Evolutionary conservation across 352 stramenopile species (phyloP), one percentile per base, ranked within the genome.

Genomic region (Blastocystis sp.): DNA sequence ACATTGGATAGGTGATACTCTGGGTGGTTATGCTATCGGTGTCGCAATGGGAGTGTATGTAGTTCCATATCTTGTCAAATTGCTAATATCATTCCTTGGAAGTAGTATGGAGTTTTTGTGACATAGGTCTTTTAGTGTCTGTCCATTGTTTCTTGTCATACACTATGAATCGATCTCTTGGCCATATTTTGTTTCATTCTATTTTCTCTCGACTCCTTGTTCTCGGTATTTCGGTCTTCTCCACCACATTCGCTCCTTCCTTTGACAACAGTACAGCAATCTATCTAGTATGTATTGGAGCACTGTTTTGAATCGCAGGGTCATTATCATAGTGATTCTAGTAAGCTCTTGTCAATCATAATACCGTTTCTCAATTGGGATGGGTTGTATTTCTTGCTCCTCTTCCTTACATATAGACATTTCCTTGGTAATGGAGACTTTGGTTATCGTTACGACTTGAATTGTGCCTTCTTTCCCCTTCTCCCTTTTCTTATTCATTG

Each of bases 1-100:
- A 19, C 77, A 87, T n/a, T 87, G 77, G 77, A 77, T 87, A n/a
- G 77, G 77, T 43, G 77, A 87, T 39, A 87, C 77, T 11, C 56
- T 87, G 37, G 77, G 59, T 7, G 77, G 77, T 2, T 74, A 73
- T 49, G 58, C 46, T 7, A 87, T 87, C 42, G 77, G 77, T 29
- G 39, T 87, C 11, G 32, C 63, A 4, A 75, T 87, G 43, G 58
- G 59, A 29, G 27, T 87, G 43, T 87, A 87, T 52, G 77, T 87
- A 29, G 51, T 81, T 66, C 71, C 71, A 1, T n/a, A 32, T 16
- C 24, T 81, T 29, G 71, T 81, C 2, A 81, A 27, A 32, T 24
- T 35, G n/a, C 29, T 81, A 12, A 65, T 81, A 52, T 24, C n/a
- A 7, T 27, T 66, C 37, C 21, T 81, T 46, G 43, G 51, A 0